Base-by-base conservation (phyloP, 805 yeast genomes). In the Barnettozyma pratensis region DNA sequence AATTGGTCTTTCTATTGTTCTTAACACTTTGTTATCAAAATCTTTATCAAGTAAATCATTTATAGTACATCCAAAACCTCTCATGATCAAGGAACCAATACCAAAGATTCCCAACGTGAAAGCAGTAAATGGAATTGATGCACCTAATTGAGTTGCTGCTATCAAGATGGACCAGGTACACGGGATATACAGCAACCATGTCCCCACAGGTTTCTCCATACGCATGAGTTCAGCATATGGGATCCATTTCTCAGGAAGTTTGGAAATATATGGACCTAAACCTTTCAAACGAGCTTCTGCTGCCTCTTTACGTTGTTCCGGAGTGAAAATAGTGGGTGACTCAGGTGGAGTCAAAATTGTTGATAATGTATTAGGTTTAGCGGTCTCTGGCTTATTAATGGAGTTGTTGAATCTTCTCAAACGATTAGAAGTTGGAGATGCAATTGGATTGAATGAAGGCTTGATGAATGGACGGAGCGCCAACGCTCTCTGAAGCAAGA, bases 61-160 rank as follows among this genome's bases (percentile, higher is more conserved):
- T 47, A 94, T 83, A 0, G 96, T 91, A 65, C 99, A 94, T 0
- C 99, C 99, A 2, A 97, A 97, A 29, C 98, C 97, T 65, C 99
- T 78, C 96, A 95, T 94, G 14, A 92, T 74, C 37, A 91, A 60
- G 0, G 97, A 79, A 11, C 99, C 99, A 4, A 85, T 72, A 5
- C 92, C 82, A 63, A 90, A 94, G 11, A 90, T 69, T 0, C 79
- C 75, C 34, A 88, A 63, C 60, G 83, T 87, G 60, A 75, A 77
- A 0, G 75, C 50, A 0, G 92, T 83, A 1, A 81, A 75, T 0
- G 77, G 51, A 1, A 89, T 46, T 0, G 96, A 83, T 0, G 97
- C 96, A 2, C 81, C 68, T 2, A 82, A 67, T 55, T 80, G 72
- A 54, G 76, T 85, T 0, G 95, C 92, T 1, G 97, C 97, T 83